These are phyloP conservation scores for Corymbia maculata DNA, from an alignment of 345 rosid species.

Conservation along the genomic window DNA sequence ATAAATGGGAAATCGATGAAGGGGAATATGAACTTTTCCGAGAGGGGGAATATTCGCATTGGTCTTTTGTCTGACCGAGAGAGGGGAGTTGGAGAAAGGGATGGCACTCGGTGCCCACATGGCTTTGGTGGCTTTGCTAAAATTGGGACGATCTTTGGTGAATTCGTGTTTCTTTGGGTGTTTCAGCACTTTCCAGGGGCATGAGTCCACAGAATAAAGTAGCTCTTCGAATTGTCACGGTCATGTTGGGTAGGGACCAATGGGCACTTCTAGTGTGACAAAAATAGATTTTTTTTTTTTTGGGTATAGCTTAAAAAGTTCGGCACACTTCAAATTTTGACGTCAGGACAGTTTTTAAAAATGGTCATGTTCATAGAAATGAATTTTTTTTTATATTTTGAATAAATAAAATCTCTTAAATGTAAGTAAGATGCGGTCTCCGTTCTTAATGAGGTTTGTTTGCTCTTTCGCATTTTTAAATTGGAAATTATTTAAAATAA, in stretches of 20 bases:
- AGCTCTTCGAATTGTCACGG: background rate
- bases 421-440: background rate
- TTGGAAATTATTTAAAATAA: background rate
- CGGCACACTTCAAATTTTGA: background rate
- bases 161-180: background rate
- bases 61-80: background rate
- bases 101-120: background rate
- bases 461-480: background rate
- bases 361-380: background rate
- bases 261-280: background rate
- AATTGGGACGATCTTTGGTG: background rate
- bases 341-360: accelerated
- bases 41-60: background rate
- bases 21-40: background rate
- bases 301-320: background rate
- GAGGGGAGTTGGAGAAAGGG: background rate
- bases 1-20: background rate
- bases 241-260: background rate
- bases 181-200: no score
- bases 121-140: background rate
- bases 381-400: background rate
- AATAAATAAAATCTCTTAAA: background rate
- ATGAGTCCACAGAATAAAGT: background rate
- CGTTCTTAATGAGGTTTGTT: background rate
- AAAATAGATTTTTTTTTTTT: background rate